phyloP scores from a whole-genome alignment of 257 asterid species.

The Knoxia roxburghii region DNA sequence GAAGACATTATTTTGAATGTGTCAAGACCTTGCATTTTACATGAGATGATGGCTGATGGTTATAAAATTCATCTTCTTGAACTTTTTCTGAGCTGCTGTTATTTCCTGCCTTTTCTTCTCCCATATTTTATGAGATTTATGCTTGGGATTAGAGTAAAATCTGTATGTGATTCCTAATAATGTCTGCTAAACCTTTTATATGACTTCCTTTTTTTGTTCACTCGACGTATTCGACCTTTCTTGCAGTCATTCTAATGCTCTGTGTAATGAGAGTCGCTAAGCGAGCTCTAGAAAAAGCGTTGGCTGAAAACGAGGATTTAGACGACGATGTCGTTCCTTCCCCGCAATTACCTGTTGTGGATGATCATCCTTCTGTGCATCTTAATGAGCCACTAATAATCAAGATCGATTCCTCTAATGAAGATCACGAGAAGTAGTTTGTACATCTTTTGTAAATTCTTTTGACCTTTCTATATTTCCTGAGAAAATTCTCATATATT shows the following conservation, averaged over 20 bases:
- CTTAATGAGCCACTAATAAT: slow-evolving; percentile 72
- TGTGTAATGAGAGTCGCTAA: slow-evolving; percentile 74
- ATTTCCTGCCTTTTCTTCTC: background rate
- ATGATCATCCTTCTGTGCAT: slow-evolving; percentile 21
- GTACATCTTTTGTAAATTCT: slow-evolving; percentile 45
- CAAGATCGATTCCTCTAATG: slow-evolving; percentile 56
- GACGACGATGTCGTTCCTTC: slow-evolving; percentile 33
- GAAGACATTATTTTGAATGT: background rate
- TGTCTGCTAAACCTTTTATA: background rate
- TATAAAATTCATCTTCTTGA: background rate
- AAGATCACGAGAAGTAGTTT: slow-evolving; percentile 45
- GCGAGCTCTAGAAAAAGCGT: slow-evolving; percentile 70
- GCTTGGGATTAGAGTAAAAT: background rate
- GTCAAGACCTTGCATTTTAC: background rate
- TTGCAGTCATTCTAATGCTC: slow-evolving; percentile 53
- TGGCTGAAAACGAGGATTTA: slow-evolving; percentile 62
- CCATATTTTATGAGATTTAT: background rate
- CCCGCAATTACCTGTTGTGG: slow-evolving; percentile 36
- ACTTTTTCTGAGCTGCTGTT: background rate
- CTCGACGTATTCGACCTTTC: slow-evolving; percentile 20
- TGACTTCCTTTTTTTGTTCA: slow-evolving; percentile 40
- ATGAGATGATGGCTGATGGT: background rate
- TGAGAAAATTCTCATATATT: slow-evolving; percentile 8
- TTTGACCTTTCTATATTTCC: slow-evolving; percentile 15
- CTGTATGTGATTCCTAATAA: background rate